Percentiles rank a stretch among this genome's conserved stretches.
These are phyloP conservation scores for Fusarium robinianum DNA, from an alignment of 2,329 filamentous ascomycete genomes.

Conservation along the genomic window DNA sequence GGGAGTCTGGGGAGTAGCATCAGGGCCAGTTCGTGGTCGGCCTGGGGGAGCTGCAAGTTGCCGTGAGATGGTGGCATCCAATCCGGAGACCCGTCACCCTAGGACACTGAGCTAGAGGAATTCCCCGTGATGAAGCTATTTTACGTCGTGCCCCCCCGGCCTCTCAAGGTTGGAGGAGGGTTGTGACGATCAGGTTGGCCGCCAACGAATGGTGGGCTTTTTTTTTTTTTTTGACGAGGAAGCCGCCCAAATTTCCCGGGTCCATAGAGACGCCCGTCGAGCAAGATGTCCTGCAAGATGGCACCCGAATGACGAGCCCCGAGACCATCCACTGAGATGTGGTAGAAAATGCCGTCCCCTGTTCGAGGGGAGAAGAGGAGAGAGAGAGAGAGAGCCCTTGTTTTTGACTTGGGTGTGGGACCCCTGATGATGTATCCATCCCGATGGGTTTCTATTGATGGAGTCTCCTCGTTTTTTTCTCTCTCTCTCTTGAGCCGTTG, in stretches of 20 bases:
- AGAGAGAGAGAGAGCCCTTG: constrained; percentile 1
- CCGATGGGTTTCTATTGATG: no score
- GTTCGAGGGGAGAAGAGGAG: constrained; percentile 2
- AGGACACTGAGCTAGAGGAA: constrained; percentile 7
- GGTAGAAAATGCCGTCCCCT: constrained; percentile 3
- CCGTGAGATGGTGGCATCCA: constrained; percentile 23
- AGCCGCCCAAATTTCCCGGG: constrained; percentile 12
- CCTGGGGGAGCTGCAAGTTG: constrained; percentile 12
- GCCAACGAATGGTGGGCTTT: constrained; percentile 1
- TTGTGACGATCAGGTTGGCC: constrained; percentile 6
- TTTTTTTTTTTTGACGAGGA: no score
- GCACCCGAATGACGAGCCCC: constrained; percentile 6
- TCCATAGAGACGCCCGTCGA: background rate
- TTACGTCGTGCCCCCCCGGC: constrained; percentile 4
- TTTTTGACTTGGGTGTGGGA: no score
- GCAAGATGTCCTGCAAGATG: constrained; percentile 1
- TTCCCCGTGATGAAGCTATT: constrained; percentile 16
- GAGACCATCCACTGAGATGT: constrained; percentile 3
- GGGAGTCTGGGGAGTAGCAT: constrained; percentile 12
- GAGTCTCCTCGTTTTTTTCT: no score
- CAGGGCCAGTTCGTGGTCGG: constrained; percentile 4
- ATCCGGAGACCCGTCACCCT: constrained; percentile 23
- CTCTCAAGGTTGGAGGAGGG: background rate
- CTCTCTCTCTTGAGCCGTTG: no score
- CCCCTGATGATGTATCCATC: no score